Evolutionary conservation across 2,329 filamentous ascomycete genomes (phyloP), one percentile per base, ranked within the genome.

Genomic region (Cladophialophora psammophila): DNA sequence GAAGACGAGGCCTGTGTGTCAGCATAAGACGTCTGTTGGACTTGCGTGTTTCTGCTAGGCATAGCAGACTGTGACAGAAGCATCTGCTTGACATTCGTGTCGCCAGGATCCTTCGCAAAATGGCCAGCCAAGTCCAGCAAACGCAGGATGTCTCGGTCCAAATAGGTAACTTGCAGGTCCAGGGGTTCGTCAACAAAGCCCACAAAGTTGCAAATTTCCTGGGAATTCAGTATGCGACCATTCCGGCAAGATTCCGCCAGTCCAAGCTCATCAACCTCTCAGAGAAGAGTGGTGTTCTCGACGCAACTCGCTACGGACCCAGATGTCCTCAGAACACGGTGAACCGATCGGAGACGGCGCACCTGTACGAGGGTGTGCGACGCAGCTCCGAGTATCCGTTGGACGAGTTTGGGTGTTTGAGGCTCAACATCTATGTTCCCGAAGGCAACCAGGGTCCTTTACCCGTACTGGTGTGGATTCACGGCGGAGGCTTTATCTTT

Each of bases 161-260:
- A 18, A 42, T 60, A 8, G 56, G 42, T 12, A 53, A 60, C 20
- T 38, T 65, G 18, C 42, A 64, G 31, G 56, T 67, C 34, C 48
- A 64, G 38, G 65, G 65, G 2, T 32, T 67, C 40, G 48, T 67
- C 35, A 64, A 67, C 38, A 45, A 57, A 40, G 45, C 26, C 5
- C 52, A 61, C 10, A 66, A 73, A 5, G 74, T 77, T 10, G 72
- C 69, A 5, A 75, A 79, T 57, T 80, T 76, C 63, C 71, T 76
- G 1, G 78, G 78, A 0, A 74, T 80, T 48, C 75, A 79, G 72
- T 80, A 80, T 69, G 79, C 78, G 13, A 75, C 73, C 12, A 63
- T 80, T 3, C 62, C 66, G 20, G 63, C 58, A 42, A 71, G 72
- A 31, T 69, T 79, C 57, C 71, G 75, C 48, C 71, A 80, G 15